Evolutionary conservation across 2,329 filamentous ascomycete genomes (phyloP), one percentile per base, ranked within the genome.

Genomic region (Aspergillaceae sp.): DNA sequence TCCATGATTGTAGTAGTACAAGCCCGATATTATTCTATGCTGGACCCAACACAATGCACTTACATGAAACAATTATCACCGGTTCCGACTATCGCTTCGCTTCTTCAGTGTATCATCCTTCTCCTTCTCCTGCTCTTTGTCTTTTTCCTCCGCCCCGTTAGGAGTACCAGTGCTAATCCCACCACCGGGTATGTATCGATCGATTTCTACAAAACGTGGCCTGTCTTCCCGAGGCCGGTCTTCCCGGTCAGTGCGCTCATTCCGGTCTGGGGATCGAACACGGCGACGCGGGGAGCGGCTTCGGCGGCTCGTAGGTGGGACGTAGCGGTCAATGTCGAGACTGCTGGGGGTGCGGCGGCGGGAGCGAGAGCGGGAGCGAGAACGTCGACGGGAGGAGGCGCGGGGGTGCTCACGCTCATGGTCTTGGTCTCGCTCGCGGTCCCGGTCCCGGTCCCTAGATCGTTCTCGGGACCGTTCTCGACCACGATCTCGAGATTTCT

Each of bases 271-370:
- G 5, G 65, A 67, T 26, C 66, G 59, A 3, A 62, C 53, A 29
- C 68, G 61, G 27, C 67, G 64, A 42, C 67, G 62, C 10, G 68
- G 68, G 27, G 67, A 69, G 32, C 65, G 60, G 50, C 67, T 70
- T 34, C 67, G 62, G 36, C 61, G 61, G 47, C 66, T 69, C 6
- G 64, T 69, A 8, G 62, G 46, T 5, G 68, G 68, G 2, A 70
- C 65, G 47, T 70, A 70, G n/a, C 68, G 66, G 51, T 70, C 68
- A 47, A 70, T 70, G 46, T 70, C 68, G 30, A 66, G 58, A 44
- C 59, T 52, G 43, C 57, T 59, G 10, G 60, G 63, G 2, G 63
- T 61, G 30, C 54, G 55, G 27, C 60, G 56, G 35, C 58, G 54
- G 33, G 53, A 54, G 27, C 56, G 54, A 6, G 62, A 63, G 11